Base-by-base conservation (phyloP, 345 rosid species). In the Sisymbrium altissimum region DNA sequence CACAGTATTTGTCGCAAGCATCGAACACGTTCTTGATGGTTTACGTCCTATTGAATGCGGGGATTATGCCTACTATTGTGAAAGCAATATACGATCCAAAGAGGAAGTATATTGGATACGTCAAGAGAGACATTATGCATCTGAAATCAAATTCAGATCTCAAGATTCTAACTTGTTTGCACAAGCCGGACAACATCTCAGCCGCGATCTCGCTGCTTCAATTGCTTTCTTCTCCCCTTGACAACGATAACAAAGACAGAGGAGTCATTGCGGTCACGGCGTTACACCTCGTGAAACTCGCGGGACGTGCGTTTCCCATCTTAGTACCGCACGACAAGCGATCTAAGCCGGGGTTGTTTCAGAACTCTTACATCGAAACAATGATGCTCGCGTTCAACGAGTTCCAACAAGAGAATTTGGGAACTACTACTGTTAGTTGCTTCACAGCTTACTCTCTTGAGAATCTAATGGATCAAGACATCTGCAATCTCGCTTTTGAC, bases 121-220 rank as follows among this genome's bases (percentile, higher is more conserved):
- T 78, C 52, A 77, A 68, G 63, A 74, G 86, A 70, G 78, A 73
- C 70, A 53, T 88, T 11, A 69, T 74, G 67, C 69, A 70, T 39
- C 14, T 67, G 32, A 79, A 72, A 70, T 40, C 72, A 12, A 29
- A 64, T 9, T 40, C 82, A 7, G 85, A 77, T 71, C 83, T 84
- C 14, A 76, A 76, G 29, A 48, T 90, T n/a, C 79, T 90, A 19
- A 41, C 86, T 8, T 86, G 90, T 62, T 81, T 88, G 59, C 87
- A 86, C 73, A 68, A 63, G 65, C 80, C 84, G 0, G 82, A 81
- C 35, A 72, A 87, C 69, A 81, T 83, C 25, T 36, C 53, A 3
- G 30, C 80, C 3, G 17, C 60, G 6, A 75, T 80, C 39, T 74
- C 79, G 21, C 32, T 88, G 3, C 76, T 88, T 12, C 62, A 78